Conservation (phyloP, 768 basidiomycete species). For the Rhizopogon vulgaris region DNA sequence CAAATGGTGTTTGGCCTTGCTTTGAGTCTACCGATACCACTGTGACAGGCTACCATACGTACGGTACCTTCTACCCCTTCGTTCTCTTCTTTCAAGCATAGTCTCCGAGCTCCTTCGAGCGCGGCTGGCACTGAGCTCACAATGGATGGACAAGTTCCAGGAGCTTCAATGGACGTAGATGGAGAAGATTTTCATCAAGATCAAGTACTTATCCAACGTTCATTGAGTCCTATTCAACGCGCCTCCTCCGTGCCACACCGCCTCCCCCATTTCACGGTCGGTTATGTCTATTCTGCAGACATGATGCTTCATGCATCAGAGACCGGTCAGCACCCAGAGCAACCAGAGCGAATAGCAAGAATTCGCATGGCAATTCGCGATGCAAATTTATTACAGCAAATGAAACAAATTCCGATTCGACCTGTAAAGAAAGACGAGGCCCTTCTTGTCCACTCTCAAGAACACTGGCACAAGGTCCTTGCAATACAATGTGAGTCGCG, state of each 20-base stretch:
- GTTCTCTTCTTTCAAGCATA: conserved; percentile 1
- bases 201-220: conserved; percentile 4
- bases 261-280: conserved; percentile 39
- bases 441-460: conserved; percentile 83
- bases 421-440: conserved; percentile 73
- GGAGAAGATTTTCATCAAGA: conserved; percentile 6
- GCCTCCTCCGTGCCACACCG: conserved; percentile 29
- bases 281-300: conserved; percentile 78
- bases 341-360: conserved; percentile 67
- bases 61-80: background rate
- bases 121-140: background rate
- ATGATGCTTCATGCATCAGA: conserved; percentile 82
- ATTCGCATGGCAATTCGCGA: conserved; percentile 66
- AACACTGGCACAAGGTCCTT: conserved; percentile 88
- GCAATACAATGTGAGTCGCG: conserved; percentile 65
- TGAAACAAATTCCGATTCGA: conserved; percentile 75
- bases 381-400: conserved; percentile 55
- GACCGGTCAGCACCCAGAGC: conserved; percentile 63
- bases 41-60: too few species aligned
- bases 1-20: background rate
- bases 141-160: conserved; percentile 17
- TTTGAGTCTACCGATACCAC: too few species aligned
- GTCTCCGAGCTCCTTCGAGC: background rate
- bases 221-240: conserved; percentile 17
- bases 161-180: conserved; percentile 24